Conservation (phyloP, 2,329 filamentous ascomycete genomes). For the Verticillium klebahnii region DNA sequence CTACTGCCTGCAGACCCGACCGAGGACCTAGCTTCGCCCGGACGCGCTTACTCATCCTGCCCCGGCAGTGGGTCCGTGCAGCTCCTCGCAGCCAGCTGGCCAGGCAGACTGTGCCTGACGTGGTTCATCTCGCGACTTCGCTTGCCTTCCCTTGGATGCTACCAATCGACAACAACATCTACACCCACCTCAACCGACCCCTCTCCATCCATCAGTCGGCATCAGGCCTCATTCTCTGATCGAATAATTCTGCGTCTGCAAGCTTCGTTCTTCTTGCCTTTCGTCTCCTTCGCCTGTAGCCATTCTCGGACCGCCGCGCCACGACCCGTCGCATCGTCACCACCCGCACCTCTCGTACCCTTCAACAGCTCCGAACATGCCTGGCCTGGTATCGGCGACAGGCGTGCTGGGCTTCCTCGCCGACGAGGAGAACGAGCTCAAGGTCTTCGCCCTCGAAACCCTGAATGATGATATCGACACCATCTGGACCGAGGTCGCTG, state of each 20-base stretch:
- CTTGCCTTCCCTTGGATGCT: background rate
- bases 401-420: constrained; percentile 93
- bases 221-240: background rate
- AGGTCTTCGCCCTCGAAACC: constrained; percentile 90
- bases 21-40: background rate
- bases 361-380: constrained; percentile 55
- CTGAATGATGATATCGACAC: constrained; percentile 96
- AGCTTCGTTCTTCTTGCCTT: background rate
- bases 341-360: background rate
- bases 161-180: constrained; percentile 3
- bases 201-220: background rate
- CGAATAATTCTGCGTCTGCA: background rate
- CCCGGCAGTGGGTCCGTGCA: background rate
- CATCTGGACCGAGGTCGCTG: constrained; percentile 95
- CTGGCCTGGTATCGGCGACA: constrained; percentile 87
- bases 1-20: background rate
- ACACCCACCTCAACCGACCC: background rate
- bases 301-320: background rate
- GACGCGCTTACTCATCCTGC: background rate
- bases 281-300: background rate
- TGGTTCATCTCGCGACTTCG: constrained; percentile 17
- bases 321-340: background rate
- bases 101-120: constrained; percentile 36
- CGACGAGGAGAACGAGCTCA: constrained; percentile 90
- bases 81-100: background rate